These are phyloP conservation scores for Boeremia lycopersici DNA, from an alignment of 2,329 filamentous ascomycete species.

Conservation along the genomic window DNA sequence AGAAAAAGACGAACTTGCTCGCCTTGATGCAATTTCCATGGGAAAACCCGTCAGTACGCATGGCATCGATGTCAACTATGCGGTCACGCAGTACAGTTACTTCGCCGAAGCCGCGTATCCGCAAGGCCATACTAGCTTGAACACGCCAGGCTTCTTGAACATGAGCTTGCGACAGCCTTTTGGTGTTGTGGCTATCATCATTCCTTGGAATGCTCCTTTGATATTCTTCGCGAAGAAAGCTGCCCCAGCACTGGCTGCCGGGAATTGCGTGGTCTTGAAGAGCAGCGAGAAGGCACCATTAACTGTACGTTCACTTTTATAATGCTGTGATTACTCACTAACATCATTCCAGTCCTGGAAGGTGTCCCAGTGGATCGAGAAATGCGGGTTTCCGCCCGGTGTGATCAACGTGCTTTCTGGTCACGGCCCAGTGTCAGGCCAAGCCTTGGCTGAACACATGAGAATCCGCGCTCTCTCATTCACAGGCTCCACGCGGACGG, in stretches of 20 bases:
- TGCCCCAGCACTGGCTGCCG: slow-evolving; percentile 32
- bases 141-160: slow-evolving; percentile 54
- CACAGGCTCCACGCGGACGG: slow-evolving; percentile 81
- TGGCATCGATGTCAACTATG: slow-evolving; percentile 72
- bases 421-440: slow-evolving; percentile 76
- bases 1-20: slow-evolving; percentile 74
- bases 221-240: slow-evolving; percentile 37
- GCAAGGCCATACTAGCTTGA: slow-evolving; percentile 77
- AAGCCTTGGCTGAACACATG: slow-evolving; percentile 75
- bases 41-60: slow-evolving; percentile 83
- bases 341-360: slow-evolving; percentile 67
- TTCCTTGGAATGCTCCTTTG: slow-evolving; percentile 58
- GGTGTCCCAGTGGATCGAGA: slow-evolving; percentile 73
- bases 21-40: slow-evolving; percentile 82
- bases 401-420: slow-evolving; percentile 83
- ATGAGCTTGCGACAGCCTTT: slow-evolving; percentile 78
- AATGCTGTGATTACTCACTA: neutral
- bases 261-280: slow-evolving; percentile 39
- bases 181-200: slow-evolving; percentile 79
- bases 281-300: slow-evolving; percentile 57
- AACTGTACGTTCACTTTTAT: slow-evolving; percentile 62
- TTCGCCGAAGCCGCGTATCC: slow-evolving; percentile 76
- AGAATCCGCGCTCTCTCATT: slow-evolving; percentile 82
- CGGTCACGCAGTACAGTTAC: slow-evolving; percentile 81
- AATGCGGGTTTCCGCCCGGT: slow-evolving; percentile 79